Base-by-base conservation (phyloP, 129 eudicot genomes). In the Chrysanthemum lavandulifolium region DNA sequence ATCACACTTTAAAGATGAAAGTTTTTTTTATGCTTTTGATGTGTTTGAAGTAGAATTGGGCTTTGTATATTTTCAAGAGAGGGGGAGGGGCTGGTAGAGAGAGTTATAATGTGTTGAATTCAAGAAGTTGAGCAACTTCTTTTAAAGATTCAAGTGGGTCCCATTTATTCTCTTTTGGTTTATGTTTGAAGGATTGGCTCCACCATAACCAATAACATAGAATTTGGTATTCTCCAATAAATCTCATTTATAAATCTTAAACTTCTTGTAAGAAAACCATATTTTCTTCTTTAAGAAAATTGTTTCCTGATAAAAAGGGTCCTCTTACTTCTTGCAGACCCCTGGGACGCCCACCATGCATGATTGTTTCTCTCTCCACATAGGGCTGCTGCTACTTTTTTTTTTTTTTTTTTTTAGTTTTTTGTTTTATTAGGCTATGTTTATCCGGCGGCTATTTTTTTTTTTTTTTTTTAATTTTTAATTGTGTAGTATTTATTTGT, bases 71-170 rank as follows among this genome's bases (percentile, higher is more conserved):
- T 8, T 60, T 21, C 57, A 61, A 23, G 76, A 68, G 76, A 54
- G 79, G 75, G 61, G 65, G 71, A 7, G 47, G 61, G 78, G 21
- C 60, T 13, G 68, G 73, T 74, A 45, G 70, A 10, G 64, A 10
- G 64, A 63, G 56, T 51, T 72, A n/a, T 49, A 67, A 48, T 73
- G 53, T 47, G 63, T 50, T 33, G 77, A 72, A 57, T 71, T 60
- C 69, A 59, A 59, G 64, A 69, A 60, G 81, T 27, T 58, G 79
- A 75, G 80, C 84, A 80, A 80, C 84, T 76, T 45, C 84, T 80
- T 80, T 76, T 80, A 76, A 77, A 77, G 74, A 72, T 80, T 73
- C 61, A 58, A 73, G 21, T 76, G 84, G 87, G 80, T 13, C 80
- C 82, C 74, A 68, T 6, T 45, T 23, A 8, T 61, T 56, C 59